Evolutionary conservation across 495 filamentous ascomycete genomes (phyloP), one percentile per base, ranked within the genome.

Genomic region (Aspergillus cavernicola): DNA sequence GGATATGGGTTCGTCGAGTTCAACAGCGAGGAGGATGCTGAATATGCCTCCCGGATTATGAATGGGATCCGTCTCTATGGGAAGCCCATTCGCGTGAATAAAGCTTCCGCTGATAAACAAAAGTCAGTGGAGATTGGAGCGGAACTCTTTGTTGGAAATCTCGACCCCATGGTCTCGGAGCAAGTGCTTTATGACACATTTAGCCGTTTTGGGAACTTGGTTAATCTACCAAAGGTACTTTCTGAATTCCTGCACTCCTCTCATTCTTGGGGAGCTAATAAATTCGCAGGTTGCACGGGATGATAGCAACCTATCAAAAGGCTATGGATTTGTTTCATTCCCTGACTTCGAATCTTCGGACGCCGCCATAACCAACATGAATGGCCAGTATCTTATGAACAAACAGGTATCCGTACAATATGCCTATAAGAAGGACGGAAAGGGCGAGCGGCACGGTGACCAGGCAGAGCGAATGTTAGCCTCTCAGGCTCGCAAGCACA

Each of bases 1-100:
- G 95, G 95, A 49, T 99, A 95, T 79, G 93, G 93, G 52, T 99
- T 99, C 66, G 92, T 99, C 65, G 93, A 97, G 67, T 97, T 97
- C 67, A 92, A 89, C 61, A 91, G 86, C 54, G 92, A 97, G 63
- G 89, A 92, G 62, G 92, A 97, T 69, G 93, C 93, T 51, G 93
- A 97, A 65, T 99, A 99, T 72, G 93, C 93, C 9, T 88, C 91
- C 47, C 86, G 92, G 62, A 89, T 96, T 49, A 95, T 97, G 87
- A 99, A 99, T 67, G 87, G 92, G 55, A 87, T 97, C 50, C 84
- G 91, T 31, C 72, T 99, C 32, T 96, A 87, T 69, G 91, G 91
- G 41, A 97, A 97, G 70, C 89, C 92, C 2, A 90, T 99, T 56
- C 85, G 93, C 43, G 93, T 97, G 52, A 99, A 99, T 75, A 99